Conservation (phyloP, 2,329 filamentous ascomycete species). For the Phoma sp. region DNA sequence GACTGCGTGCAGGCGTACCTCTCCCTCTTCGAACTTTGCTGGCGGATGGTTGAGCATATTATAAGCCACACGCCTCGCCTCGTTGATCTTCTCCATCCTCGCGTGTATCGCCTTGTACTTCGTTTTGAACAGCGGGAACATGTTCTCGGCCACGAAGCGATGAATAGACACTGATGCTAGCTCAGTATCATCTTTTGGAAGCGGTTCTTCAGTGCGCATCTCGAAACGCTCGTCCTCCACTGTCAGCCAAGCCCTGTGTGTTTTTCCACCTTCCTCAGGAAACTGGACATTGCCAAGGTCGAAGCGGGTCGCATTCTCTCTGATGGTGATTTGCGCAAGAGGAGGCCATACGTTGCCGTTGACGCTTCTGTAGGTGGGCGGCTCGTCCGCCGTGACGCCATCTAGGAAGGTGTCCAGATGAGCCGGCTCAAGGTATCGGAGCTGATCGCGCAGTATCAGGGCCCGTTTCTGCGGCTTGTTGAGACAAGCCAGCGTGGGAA, state of each 20-base stretch:
- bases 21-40: conserved; percentile 24
- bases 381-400: conserved; percentile 34
- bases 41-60: conserved; percentile 21
- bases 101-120: conserved; percentile 35
- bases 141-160: conserved; percentile 29
- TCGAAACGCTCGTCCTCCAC: conserved; percentile 30
- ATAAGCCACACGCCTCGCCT: conserved; percentile 28
- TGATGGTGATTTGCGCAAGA: conserved; percentile 30
- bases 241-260: conserved; percentile 22
- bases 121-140: conserved; percentile 30
- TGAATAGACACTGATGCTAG: conserved; percentile 31
- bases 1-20: conserved; percentile 23
- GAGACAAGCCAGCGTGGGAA: conserved; percentile 27
- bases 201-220: conserved; percentile 24
- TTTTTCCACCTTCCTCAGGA: conserved; percentile 18
- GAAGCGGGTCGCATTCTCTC: conserved; percentile 26
- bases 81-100: conserved; percentile 33
- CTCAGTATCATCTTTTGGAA: conserved; percentile 27
- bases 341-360: conserved; percentile 30
- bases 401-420: conserved; percentile 39
- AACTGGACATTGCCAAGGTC: conserved; percentile 42
- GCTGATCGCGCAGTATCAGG: conserved; percentile 35
- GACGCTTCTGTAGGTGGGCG: conserved; percentile 35
- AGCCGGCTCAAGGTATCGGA: conserved; percentile 29
- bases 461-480: conserved; percentile 39